Base-by-base conservation (phyloP, 495 filamentous ascomycete genomes). In the Daldinia decipiens region DNA sequence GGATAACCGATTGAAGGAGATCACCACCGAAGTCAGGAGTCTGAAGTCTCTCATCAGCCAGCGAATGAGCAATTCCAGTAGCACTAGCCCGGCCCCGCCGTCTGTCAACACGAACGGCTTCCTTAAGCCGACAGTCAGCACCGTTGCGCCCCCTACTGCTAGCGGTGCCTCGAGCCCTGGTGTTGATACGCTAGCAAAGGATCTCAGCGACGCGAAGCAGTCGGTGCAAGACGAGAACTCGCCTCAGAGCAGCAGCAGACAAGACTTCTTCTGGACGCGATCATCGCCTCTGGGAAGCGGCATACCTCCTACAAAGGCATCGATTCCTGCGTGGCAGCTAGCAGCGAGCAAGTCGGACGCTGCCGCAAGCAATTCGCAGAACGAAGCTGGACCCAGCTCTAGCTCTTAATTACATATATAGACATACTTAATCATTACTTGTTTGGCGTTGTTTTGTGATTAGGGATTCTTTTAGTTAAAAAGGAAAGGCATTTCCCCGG, bases 311-410 rank as follows among this genome's bases (percentile, higher is more conserved):
- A 45, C 63, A 77, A 85, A 82, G 74, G 88, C 91, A 7, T 90
- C 90, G n/a, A 97, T 97, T 71, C 94, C 94, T 1, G 87, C 91
- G 1, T 97, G 94, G 94, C 94, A 97, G 80, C 87, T 97, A 87
- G 89, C 91, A 47, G 86, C 90, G 50, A 89, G 85, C 75, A 84
- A 80, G 27, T 70, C 72, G 24, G 72, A 65, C 13, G 67, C 72
- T 4, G 71, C 62, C 3, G 74, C 62, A 9, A 71, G 69, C 65
- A 64, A 71, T 54, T 70, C 68, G 21, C 60, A 59, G 29, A 58
- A 74, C 32, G 70, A 73, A 32, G 66, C 72, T 24, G 67, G 68
- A 38, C 67, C 67, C 62, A 65, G 66, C 50, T 67, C 67, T 62
- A 65, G 66, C 43, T 71, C 74, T 60, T 73, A 53, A 62, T 55